Evolutionary conservation across 2,329 filamentous ascomycete genomes (phyloP).

Genomic region (Bisporella sp.): DNA sequence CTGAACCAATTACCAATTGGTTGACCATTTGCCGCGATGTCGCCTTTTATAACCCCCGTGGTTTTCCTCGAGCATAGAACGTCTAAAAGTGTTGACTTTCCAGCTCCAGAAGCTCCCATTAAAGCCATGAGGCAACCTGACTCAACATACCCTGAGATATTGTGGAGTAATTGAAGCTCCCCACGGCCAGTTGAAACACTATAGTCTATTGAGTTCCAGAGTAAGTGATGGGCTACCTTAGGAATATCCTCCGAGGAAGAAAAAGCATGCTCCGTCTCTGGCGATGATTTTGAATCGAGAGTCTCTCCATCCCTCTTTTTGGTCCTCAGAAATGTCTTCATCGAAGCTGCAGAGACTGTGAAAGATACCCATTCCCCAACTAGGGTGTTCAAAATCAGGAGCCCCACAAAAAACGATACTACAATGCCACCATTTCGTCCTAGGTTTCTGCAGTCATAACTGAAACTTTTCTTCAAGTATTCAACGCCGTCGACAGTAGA

Average conservation of each 20-base stretch:
- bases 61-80: conserved; percentile 66
- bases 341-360: too few species aligned
- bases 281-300: too few species aligned
- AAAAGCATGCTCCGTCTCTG: too few species aligned
- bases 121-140: conserved; percentile 72
- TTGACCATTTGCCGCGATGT: conserved; percentile 66
- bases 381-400: too few species aligned
- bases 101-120: conserved; percentile 75
- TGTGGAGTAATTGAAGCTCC: conserved; percentile 55
- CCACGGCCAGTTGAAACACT: conserved; percentile 62
- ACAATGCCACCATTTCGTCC: conserved; percentile 45
- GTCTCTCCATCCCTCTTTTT: too few species aligned
- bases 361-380: too few species aligned
- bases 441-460: conserved; percentile 50
- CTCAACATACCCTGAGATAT: conserved; percentile 70
- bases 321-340: too few species aligned
- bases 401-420: too few species aligned
- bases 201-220: conserved; percentile 62
- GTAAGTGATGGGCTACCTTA: too few species aligned
- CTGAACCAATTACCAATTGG: conserved; percentile 57
- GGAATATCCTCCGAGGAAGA: too few species aligned
- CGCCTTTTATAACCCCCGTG: conserved; percentile 51
- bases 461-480: conserved; percentile 48
- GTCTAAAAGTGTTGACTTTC: conserved; percentile 81
- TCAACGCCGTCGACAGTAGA: conserved; percentile 43